Evolutionary conservation across 805 yeast species (phyloP).

Genomic region (Yamadazyma kitorensis): DNA sequence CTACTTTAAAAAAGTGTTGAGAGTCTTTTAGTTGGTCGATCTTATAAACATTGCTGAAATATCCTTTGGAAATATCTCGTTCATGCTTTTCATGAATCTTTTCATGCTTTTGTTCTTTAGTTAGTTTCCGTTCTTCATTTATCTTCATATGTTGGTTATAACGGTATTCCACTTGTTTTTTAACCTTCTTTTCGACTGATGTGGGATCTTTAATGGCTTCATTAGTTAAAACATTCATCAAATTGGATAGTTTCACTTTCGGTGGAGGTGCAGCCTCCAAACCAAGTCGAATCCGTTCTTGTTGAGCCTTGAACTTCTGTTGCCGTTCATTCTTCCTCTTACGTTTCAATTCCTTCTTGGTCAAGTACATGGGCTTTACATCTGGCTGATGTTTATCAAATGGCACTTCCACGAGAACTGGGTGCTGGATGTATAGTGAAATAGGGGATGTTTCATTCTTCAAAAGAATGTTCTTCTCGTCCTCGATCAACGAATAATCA

Average conservation of each 20-base stretch:
- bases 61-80: constrained; percentile 51
- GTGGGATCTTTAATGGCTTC: constrained; percentile 91
- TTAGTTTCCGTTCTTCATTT: constrained; percentile 62
- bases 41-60: constrained; percentile 55
- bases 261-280: constrained; percentile 86
- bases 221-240: constrained; percentile 82
- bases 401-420: constrained; percentile 60
- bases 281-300: constrained; percentile 77
- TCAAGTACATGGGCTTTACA: constrained; percentile 53
- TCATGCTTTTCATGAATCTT: constrained; percentile 46
- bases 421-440: constrained; percentile 78
- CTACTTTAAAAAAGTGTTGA: constrained; percentile 70
- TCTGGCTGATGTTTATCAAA: constrained; percentile 48
- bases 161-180: constrained; percentile 65
- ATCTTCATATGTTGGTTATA: constrained; percentile 51
- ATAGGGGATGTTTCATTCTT: constrained; percentile 48
- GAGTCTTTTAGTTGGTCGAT: constrained; percentile 57
- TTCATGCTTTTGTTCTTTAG: constrained; percentile 53
- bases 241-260: constrained; percentile 73
- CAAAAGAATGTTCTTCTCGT: constrained; percentile 21
- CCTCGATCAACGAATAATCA: constrained; percentile 33
- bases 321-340: constrained; percentile 69
- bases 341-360: constrained; percentile 74
- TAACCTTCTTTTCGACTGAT: constrained; percentile 69
- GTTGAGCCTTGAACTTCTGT: constrained; percentile 61